A percentile compares a stretch with the other conserved stretches of the same genome.
Conservation (phyloP, 2,329 filamentous ascomycete species). For the Chaetomiaceae sp. region DNA sequence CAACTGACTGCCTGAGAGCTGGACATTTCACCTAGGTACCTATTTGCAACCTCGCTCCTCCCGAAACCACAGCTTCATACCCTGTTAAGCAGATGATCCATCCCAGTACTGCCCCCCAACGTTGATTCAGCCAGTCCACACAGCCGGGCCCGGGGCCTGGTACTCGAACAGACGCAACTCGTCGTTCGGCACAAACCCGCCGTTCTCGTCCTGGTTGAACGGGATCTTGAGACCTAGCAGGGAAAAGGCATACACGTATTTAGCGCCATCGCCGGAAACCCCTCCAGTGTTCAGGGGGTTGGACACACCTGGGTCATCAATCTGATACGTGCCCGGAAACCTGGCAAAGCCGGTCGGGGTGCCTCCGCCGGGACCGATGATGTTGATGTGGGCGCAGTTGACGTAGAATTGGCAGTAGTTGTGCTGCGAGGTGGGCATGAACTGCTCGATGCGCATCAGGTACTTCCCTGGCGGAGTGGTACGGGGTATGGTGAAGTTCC, state of each 20-base stretch:
- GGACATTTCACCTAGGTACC: no score
- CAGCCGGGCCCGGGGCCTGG: slow-evolving; percentile 6
- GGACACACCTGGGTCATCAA: slow-evolving; percentile 11
- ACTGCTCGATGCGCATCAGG: slow-evolving; percentile 18
- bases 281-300: no score
- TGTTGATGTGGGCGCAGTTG: slow-evolving; percentile 17
- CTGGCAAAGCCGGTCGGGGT: slow-evolving; percentile 11
- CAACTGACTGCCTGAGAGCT: no score
- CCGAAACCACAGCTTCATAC: no score
- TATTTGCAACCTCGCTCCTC: no score
- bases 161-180: slow-evolving; percentile 11
- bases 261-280: no score
- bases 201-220: slow-evolving; percentile 5
- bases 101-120: no score
- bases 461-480: slow-evolving; percentile 17
- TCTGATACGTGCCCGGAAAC: slow-evolving; percentile 14
- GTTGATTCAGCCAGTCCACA: slow-evolving; percentile 12
- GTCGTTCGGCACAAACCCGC: slow-evolving; percentile 1
- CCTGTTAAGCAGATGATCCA: no score
- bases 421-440: slow-evolving; percentile 3
- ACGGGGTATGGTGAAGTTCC: slow-evolving; percentile 17
- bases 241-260: neutral
- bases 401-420: slow-evolving; percentile 16
- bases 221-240: slow-evolving; percentile 8
- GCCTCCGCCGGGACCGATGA: slow-evolving; percentile 14